phyloP scores from a whole-genome alignment of 2,329 filamentous ascomycete species.

The Cercospora brassicicola region DNA sequence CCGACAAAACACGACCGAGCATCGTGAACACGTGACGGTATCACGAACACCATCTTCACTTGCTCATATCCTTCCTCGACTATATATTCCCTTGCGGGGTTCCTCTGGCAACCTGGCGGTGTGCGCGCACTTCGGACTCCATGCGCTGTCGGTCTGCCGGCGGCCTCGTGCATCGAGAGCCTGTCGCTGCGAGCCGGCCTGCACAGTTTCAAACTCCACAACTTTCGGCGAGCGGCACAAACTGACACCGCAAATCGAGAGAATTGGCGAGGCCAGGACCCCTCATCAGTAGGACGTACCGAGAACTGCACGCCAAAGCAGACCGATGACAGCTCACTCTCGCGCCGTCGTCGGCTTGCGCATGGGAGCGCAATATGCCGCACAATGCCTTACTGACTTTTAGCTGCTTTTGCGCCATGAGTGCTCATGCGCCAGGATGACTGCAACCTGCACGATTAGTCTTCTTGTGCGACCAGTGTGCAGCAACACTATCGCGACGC shows the following conservation, averaged over 20 bases:
- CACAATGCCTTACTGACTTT: background rate
- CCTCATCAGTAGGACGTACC: constrained; percentile 11
- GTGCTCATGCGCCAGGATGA: constrained; percentile 15
- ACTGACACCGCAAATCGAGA: constrained; percentile 13
- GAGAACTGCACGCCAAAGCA: constrained; percentile 8
- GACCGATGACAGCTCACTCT: constrained; percentile 9
- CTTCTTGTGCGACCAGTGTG: constrained; percentile 8
- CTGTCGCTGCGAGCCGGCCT: constrained; percentile 11
- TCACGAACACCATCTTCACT: background rate
- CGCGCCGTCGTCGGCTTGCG: constrained; percentile 11
- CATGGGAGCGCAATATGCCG: background rate
- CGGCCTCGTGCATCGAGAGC: constrained; percentile 9
- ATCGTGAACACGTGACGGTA: too few relatives aligned
- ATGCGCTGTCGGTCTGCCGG: constrained; percentile 14
- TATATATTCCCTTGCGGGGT: background rate
- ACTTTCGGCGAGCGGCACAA: constrained; percentile 14
- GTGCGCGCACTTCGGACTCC: background rate
- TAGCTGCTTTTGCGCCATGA: constrained; percentile 1
- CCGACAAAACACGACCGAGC: background rate
- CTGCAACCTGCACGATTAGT: constrained; percentile 3
- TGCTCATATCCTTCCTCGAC: background rate
- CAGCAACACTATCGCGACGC: constrained; percentile 1
- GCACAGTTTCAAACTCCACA: constrained; percentile 16
- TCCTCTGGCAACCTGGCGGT: constrained; percentile 6
- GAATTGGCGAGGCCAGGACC: constrained; percentile 7